Evolutionary conservation across 179 eudicot species (phyloP), one percentile per base, ranked within the genome.

Genomic region (Drosera spatulata): DNA sequence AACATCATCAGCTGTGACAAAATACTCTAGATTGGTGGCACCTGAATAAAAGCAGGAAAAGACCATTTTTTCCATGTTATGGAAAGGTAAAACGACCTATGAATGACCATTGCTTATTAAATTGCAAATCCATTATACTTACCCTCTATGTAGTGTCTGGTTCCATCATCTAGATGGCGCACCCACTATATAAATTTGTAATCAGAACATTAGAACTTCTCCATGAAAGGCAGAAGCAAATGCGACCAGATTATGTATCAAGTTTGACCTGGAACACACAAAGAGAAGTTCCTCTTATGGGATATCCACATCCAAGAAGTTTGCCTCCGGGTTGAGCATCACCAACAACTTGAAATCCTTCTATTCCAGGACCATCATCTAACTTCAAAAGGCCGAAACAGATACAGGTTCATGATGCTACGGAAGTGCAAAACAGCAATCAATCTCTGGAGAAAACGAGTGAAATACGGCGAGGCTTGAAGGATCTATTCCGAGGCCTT

Each of bases 111-210:
- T 50, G 53, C 2, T 4, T 12, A 54, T 37, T 10, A 58, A 44
- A 48, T 46, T 38, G 39, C 33, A 43, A 57, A 41, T 45, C 59
- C 59, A 69, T 51, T 39, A 65, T 50, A 59, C 69, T 72, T 75
- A 88, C 98, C 98, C 67, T 91, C 95, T 63, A 91, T 91, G 79
- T 82, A 80, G 63, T 91, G 86, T 71, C 86, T 76, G 41, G 93
- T 91, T 48, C 98, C 98, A 71, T 91, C 96, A 61, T 84, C 96
- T 77, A 79, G 83, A 86, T 91, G 96, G 62, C 86, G 91, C 79
- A 91, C 84, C 98, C 98, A 91, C 98, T 91, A 62, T 33, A 68
- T 22, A 22, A 22, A 22, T 22, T 22, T 22, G 33, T 22, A 22
- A 22, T 1, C 1, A 22, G 33, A 22, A 22, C 33, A 22, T 22